phyloP scores from a whole-genome alignment of 1,284 basidiomycete genomes.

The Naganishia albida region DNA sequence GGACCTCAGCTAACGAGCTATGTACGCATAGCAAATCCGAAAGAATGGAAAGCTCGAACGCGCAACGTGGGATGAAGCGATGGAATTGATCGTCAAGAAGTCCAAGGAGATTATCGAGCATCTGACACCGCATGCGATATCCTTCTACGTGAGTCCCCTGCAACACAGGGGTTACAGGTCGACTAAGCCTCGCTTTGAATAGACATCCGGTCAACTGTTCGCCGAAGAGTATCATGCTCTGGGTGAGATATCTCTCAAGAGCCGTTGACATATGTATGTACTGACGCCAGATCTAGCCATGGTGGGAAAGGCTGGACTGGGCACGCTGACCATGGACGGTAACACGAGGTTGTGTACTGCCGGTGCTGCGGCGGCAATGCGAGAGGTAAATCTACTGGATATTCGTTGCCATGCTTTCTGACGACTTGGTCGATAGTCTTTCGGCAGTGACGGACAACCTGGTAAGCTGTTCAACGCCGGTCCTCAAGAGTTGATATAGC shows the following conservation, averaged over 20 bases:
- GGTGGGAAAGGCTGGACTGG: conserved; percentile 33
- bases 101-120: conserved; percentile 32
- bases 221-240: conserved; percentile 33
- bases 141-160: conserved; percentile 26
- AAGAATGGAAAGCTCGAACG: conserved; percentile 31
- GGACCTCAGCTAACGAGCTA: not conserved
- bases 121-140: conserved; percentile 32
- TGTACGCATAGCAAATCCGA: conserved; percentile 25
- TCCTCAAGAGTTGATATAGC: not conserved
- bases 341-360: conserved; percentile 33
- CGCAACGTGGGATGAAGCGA: conserved; percentile 30
- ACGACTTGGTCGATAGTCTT: conserved; percentile 6
- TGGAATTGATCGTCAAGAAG: conserved; percentile 32
- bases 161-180: not conserved
- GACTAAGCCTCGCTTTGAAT: not conserved
- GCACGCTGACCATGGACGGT: conserved; percentile 33
- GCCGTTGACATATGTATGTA: not conserved
- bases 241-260: conserved; percentile 4
- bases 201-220: conserved; percentile 33
- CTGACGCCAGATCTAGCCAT: conserved; percentile 12
- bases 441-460: conserved; percentile 34
- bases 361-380: conserved; percentile 31
- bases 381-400: conserved; percentile 10
- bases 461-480: conserved; percentile 3
- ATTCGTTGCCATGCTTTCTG: not conserved